Evolutionary conservation across 163 green algal genomes (phyloP).

Genomic region (Coccomyxa subellipsoidea): DNA sequence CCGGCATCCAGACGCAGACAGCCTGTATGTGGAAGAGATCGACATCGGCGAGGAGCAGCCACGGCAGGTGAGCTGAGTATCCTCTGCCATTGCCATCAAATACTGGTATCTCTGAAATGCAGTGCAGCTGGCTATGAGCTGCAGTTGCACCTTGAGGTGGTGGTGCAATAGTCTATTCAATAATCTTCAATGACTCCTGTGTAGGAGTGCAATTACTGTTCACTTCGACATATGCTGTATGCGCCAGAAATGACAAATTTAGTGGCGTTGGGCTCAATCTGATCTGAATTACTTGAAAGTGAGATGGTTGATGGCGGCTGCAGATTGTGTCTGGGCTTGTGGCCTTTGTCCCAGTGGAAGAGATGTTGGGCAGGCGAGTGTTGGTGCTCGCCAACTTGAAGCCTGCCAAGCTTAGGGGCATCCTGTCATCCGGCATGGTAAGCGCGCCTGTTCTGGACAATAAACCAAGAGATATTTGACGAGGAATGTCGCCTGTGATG

Average conservation of each 20-base stretch:
- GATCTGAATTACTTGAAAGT: no score
- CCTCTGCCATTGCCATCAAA: no score
- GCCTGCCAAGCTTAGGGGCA: constrained; percentile 91
- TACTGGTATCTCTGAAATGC: no score
- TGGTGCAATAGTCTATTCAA: no score
- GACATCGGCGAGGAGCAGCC: constrained; percentile 89
- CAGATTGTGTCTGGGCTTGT: constrained; percentile 87
- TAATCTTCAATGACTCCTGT: no score
- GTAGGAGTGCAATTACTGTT: no score
- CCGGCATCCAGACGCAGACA: constrained; percentile 81
- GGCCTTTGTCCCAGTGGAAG: constrained; percentile 84
- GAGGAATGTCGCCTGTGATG: not conserved
- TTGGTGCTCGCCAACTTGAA: constrained; percentile 94
- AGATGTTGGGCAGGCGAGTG: constrained; percentile 78
- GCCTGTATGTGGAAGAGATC: constrained; percentile 95
- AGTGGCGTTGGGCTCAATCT: no score
- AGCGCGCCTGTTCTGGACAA: not conserved
- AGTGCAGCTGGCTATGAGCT: no score
- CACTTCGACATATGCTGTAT: no score
- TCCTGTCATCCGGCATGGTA: constrained; percentile 86
- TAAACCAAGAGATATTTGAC: not conserved
- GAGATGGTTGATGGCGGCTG: no score
- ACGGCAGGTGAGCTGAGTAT: constrained; percentile 54
- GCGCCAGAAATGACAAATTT: no score
- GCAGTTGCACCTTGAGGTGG: no score